These are phyloP conservation scores for Chaetomium fimeti DNA, from an alignment of 495 filamentous ascomycete species.

Conservation along the genomic window DNA sequence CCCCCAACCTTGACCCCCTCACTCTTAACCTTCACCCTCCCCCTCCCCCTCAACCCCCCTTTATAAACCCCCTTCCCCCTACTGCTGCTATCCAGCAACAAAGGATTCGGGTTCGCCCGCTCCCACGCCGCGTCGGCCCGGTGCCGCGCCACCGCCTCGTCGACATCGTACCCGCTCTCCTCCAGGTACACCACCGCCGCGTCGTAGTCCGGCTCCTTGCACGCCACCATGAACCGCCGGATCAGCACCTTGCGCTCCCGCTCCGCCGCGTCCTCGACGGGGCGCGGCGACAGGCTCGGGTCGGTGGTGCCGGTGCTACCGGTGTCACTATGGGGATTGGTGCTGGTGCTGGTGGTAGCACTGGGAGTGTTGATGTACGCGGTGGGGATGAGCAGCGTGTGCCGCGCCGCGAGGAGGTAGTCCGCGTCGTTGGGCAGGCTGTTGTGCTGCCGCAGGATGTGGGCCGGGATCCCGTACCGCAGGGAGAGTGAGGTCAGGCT, in stretches of 20 bases:
- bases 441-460: constrained; percentile 58
- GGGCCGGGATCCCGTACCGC: constrained; percentile 61
- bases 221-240: constrained; percentile 67
- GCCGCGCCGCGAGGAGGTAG: constrained; percentile 62
- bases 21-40: constrained; percentile 16
- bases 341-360: constrained; percentile 36
- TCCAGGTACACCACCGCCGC: constrained; percentile 68
- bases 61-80: constrained; percentile 9
- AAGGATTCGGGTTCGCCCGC: constrained; percentile 54
- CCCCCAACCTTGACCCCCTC: constrained; percentile 36
- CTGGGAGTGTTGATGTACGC: constrained; percentile 48
- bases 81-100: constrained; percentile 18
- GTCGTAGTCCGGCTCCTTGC: constrained; percentile 72
- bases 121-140: constrained; percentile 71
- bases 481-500: constrained; percentile 63
- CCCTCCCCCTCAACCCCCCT: constrained; percentile 31
- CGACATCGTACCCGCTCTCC: constrained; percentile 63
- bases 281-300: constrained; percentile 61
- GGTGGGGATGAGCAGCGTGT: constrained; percentile 65
- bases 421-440: constrained; percentile 55
- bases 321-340: not conserved
- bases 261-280: constrained; percentile 67
- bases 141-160: constrained; percentile 58
- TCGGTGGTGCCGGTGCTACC: constrained; percentile 38
- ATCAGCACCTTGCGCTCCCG: constrained; percentile 63